Evolutionary conservation across 129 eudicot species (phyloP).

Genomic region (Smallanthus sonchifolius): DNA sequence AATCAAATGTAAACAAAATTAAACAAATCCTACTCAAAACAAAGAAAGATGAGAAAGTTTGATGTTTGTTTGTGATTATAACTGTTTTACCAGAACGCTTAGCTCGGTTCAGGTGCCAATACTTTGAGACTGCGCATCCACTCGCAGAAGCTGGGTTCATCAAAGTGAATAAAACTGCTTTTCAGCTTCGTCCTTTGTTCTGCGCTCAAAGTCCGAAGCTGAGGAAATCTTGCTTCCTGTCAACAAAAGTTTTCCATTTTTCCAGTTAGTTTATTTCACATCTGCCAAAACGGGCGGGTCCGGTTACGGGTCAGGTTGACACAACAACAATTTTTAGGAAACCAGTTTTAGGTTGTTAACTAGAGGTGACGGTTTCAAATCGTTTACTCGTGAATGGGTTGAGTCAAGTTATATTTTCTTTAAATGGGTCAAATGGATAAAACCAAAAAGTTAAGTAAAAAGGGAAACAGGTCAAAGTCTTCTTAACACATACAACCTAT

Average conservation of each 20-base stretch:
- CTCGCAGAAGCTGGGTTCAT: conserved; percentile 92
- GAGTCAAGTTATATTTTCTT: background rate
- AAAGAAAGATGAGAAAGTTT: background rate
- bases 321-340: background rate
- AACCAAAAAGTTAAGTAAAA: background rate
- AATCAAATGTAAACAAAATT: conserved; percentile 25
- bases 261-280: background rate
- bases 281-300: background rate
- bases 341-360: background rate
- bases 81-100: background rate
- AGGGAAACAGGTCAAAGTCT: background rate
- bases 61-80: background rate
- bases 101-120: conserved; percentile 86
- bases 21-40: conserved; percentile 19
- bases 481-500: background rate
- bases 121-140: conserved; percentile 94
- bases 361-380: background rate
- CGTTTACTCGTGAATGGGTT: background rate
- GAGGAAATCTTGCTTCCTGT: conserved; percentile 99
- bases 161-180: conserved; percentile 86
- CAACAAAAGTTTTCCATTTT: conserved; percentile 18
- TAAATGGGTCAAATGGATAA: background rate
- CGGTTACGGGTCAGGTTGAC: background rate
- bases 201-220: conserved; percentile 68
- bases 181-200: conserved; percentile 82